A percentile compares a stretch with the other conserved stretches of the same genome.
Evolutionary conservation across 2,329 filamentous ascomycete species (phyloP).

Genomic region (Hypoxylon sp.): DNA sequence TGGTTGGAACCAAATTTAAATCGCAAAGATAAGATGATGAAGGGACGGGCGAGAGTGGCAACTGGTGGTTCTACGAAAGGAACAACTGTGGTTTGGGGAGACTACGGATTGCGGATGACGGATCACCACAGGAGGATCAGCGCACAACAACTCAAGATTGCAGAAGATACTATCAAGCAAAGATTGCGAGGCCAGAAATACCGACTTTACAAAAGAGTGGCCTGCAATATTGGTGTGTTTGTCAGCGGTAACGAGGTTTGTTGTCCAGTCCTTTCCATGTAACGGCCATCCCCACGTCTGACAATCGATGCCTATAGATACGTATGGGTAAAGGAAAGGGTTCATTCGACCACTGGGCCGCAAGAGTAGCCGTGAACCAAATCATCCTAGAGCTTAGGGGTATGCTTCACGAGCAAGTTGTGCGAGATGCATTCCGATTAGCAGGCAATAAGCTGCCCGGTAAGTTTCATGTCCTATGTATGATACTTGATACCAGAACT

Average conservation of each 20-base stretch:
- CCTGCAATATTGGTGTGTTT: slow-evolving; percentile 94
- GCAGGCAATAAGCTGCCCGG: slow-evolving; percentile 95
- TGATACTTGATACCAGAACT: not conserved
- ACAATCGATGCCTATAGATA: slow-evolving; percentile 60
- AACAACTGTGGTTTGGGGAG: slow-evolving; percentile 95
- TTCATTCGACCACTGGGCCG: slow-evolving; percentile 95
- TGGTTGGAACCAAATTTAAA: slow-evolving; percentile 84
- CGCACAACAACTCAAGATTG: slow-evolving; percentile 85
- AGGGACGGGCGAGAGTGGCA: slow-evolving; percentile 85
- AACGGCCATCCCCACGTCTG: slow-evolving; percentile 15
- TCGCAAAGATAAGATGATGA: slow-evolving; percentile 87
- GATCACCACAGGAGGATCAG: slow-evolving; percentile 94
- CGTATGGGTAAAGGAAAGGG: slow-evolving; percentile 99
- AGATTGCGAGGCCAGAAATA: slow-evolving; percentile 91
- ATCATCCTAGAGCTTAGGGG: slow-evolving; percentile 94
- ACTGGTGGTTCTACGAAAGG: slow-evolving; percentile 92
- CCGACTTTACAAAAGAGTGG: slow-evolving; percentile 88
- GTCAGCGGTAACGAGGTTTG: slow-evolving; percentile 89
- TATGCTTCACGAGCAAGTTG: slow-evolving; percentile 92
- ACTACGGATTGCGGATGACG: slow-evolving; percentile 91
- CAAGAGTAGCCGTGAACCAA: slow-evolving; percentile 87
- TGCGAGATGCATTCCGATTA: slow-evolving; percentile 89
- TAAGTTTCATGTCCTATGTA: slow-evolving; percentile 57
- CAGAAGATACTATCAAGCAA: slow-evolving; percentile 91
- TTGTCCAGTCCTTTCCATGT: not conserved